phyloP scores from a whole-genome alignment of 768 basidiomycete species.

The Lactarius tabidus region DNA sequence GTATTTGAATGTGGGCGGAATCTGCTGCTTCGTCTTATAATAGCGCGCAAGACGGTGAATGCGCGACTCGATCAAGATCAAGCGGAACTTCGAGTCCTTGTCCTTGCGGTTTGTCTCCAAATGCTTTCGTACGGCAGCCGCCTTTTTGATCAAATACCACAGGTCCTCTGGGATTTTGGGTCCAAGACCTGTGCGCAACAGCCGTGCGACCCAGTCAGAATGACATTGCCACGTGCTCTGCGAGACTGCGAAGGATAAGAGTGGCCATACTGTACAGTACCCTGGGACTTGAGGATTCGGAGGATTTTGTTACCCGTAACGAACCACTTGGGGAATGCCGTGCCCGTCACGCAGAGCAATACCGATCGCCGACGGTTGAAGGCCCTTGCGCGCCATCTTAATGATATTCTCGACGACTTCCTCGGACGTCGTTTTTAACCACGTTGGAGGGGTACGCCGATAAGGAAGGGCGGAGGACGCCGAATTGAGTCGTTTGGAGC shows the following conservation, averaged over 20 bases:
- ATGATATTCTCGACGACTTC: slow-evolving; percentile 95
- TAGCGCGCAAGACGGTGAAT: slow-evolving; percentile 98
- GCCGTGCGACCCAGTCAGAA: background rate
- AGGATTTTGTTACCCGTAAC: slow-evolving; percentile 99
- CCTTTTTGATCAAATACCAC: slow-evolving; percentile 99
- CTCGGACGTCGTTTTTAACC: slow-evolving; percentile 95
- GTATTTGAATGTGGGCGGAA: slow-evolving; percentile 98
- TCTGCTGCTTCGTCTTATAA: slow-evolving; percentile 98
- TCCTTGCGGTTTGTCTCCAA: slow-evolving; percentile 97
- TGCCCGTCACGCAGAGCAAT: slow-evolving; percentile 97
- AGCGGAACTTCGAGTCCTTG: slow-evolving; percentile 95
- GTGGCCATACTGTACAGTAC: slow-evolving; percentile 67
- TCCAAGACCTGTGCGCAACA: slow-evolving; percentile 82
- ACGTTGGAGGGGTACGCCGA: slow-evolving; percentile 88
- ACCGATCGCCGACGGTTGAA: slow-evolving; percentile 97
- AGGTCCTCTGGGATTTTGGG: slow-evolving; percentile 99
- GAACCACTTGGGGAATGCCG: slow-evolving; percentile 96
- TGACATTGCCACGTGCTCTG: background rate
- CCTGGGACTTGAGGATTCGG: slow-evolving; percentile 95
- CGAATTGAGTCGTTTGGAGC: slow-evolving; percentile 25
- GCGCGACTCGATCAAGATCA: slow-evolving; percentile 98
- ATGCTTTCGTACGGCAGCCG: slow-evolving; percentile 98
- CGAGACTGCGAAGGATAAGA: background rate
- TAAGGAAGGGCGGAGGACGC: slow-evolving; percentile 98
- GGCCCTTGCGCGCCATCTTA: slow-evolving; percentile 97